phyloP scores from a whole-genome alignment of 1,284 basidiomycete genomes.

The Lentinus polychrous region DNA sequence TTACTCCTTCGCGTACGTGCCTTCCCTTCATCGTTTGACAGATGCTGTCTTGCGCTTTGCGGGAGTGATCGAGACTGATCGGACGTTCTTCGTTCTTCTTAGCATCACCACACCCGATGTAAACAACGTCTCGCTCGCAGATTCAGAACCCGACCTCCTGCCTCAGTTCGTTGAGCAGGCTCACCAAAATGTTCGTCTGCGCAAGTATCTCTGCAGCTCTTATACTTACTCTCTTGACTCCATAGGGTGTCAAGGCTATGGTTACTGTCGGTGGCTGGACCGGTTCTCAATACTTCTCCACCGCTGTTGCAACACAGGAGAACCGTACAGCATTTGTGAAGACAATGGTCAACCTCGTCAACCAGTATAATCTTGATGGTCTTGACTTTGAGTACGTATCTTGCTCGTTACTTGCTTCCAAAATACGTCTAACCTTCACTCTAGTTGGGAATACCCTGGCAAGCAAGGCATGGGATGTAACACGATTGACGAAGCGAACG shows the following conservation, averaged over 20 bases:
- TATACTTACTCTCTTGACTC: constrained; percentile 2
- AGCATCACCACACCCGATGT: constrained; percentile 41
- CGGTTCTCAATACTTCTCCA: constrained; percentile 74
- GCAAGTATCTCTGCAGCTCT: constrained; percentile 4
- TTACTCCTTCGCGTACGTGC: constrained; percentile 53
- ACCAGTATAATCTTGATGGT: constrained; percentile 68
- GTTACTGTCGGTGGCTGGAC: constrained; percentile 88
- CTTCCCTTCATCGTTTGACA: constrained; percentile 4
- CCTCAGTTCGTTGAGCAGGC: constrained; percentile 49
- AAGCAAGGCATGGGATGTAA: constrained; percentile 65
- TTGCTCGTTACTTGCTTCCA: background rate
- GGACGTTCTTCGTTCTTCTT: constrained; percentile 1
- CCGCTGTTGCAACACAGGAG: constrained; percentile 51
- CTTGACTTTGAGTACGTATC: constrained; percentile 77
- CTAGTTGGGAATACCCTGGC: constrained; percentile 82
- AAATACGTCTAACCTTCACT: background rate
- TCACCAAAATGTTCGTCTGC: constrained; percentile 40
- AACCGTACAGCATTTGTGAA: constrained; percentile 65
- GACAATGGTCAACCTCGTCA: constrained; percentile 55
- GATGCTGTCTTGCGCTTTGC: constrained; percentile 39
- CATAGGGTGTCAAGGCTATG: constrained; percentile 58
- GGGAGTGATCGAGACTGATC: constrained; percentile 22
- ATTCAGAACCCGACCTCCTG: constrained; percentile 36
- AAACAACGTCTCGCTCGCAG: constrained; percentile 32
- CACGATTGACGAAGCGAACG: constrained; percentile 39